Evolutionary conservation across 2,329 filamentous ascomycete genomes (phyloP).

Genomic region (Sarocladium strictum): DNA sequence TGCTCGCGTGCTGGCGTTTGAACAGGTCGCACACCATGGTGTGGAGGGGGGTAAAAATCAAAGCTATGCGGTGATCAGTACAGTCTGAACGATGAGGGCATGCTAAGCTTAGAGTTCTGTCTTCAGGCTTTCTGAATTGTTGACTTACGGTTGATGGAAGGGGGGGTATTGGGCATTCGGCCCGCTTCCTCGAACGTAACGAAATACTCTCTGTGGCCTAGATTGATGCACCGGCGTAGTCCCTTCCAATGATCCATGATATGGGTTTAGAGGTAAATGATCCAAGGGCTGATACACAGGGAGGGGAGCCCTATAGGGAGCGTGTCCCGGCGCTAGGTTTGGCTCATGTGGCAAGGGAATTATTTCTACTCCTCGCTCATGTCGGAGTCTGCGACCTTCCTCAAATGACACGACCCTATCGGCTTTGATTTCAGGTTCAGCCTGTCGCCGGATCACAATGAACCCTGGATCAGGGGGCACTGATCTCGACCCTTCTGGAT

Average conservation of each 20-base stretch:
- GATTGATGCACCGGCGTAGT: background rate
- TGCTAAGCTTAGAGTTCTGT: background rate
- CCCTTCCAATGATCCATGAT: background rate
- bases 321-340: background rate
- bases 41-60: background rate
- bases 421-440: background rate
- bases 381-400: slow-evolving; percentile 13
- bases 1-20: background rate
- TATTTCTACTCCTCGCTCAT: slow-evolving; percentile 10
- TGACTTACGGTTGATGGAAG: background rate
- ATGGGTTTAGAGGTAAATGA: background rate
- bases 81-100: background rate
- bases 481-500: background rate
- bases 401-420: slow-evolving; percentile 12
- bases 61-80: background rate
- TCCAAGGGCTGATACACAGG: background rate
- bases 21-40: background rate
- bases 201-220: background rate
- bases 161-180: background rate
- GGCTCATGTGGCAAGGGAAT: slow-evolving; percentile 1
- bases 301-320: background rate
- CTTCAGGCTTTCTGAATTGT: background rate
- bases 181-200: background rate
- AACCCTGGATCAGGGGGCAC: background rate
- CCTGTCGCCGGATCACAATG: background rate